Conservation (phyloP, 2,329 filamentous ascomycete genomes). For the Venturia effusa region DNA sequence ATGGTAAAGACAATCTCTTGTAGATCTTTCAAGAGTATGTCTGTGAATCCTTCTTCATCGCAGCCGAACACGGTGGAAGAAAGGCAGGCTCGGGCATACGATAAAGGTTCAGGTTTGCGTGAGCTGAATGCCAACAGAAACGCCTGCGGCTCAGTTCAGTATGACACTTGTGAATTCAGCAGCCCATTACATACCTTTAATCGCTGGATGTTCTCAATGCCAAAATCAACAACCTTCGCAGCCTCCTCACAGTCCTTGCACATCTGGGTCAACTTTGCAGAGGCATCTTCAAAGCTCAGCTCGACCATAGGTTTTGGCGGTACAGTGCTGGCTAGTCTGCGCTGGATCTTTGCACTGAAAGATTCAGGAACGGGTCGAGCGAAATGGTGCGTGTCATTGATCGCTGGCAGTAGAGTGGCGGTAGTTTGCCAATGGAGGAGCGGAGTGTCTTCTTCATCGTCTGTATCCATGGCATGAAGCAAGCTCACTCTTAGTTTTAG, state of each 20-base stretch:
- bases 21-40: slow-evolving; percentile 75
- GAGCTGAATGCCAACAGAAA: slow-evolving; percentile 67
- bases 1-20: slow-evolving; percentile 62
- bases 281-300: slow-evolving; percentile 60
- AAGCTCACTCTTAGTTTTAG: slow-evolving; percentile 57
- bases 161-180: neutral
- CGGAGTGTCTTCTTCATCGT: neutral
- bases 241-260: slow-evolving; percentile 60
- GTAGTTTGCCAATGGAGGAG: slow-evolving; percentile 26
- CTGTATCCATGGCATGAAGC: slow-evolving; percentile 39
- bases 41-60: slow-evolving; percentile 57
- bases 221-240: neutral
- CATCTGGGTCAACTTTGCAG: slow-evolving; percentile 51
- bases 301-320: slow-evolving; percentile 84
- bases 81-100: slow-evolving; percentile 72
- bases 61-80: slow-evolving; percentile 64
- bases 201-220: slow-evolving; percentile 5
- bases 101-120: slow-evolving; percentile 69
- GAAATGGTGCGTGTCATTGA: slow-evolving; percentile 51
- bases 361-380: slow-evolving; percentile 60
- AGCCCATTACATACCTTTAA: neutral
- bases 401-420: slow-evolving; percentile 34
- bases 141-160: slow-evolving; percentile 35
- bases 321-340: slow-evolving; percentile 85
- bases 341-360: slow-evolving; percentile 83